Evolutionary conservation across 768 basidiomycete genomes (phyloP), one percentile per base, ranked within the genome.

Genomic region (Tylopilus balloui): DNA sequence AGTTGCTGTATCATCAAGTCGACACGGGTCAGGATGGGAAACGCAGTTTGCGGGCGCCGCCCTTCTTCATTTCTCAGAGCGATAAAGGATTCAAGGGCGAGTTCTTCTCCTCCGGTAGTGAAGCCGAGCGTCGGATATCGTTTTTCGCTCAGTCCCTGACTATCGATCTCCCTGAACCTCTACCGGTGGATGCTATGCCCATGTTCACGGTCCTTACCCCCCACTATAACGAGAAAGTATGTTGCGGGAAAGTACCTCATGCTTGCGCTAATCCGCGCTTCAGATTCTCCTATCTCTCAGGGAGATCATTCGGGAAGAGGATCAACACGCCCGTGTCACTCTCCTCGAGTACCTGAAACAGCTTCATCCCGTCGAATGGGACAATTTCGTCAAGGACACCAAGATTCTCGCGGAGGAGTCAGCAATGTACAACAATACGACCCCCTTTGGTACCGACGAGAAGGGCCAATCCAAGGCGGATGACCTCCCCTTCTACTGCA

Each of bases 181-280:
- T 98, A 28, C 92, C 94, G 13, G 92, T 99, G 36, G 94, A 98
- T 67, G 90, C 93, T n/a, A 98, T 99, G 96, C 96, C 96, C 2
- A 97, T 95, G 0, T 99, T 99, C 76, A 98, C 96, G 38, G 94
- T 99, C 20, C 74, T 99, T 47, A 96, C 93, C 0, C 96, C 96
- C 13, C 96, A 99, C 70, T 99, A 99, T 68, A 96, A 88, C 52
- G 96, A 99, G 70, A 99, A 99, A 82, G 86, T 86, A 37, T 10
- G 76, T 54, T 23, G 19, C 42, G 20, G 19, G 47, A 27, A 32
- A 40, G 17, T 15, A n/a, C 36, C 23, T 28, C 28, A 36, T 39
- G 17, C 34, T 7, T 42, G 51, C 13, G 25, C 38, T 52, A 34
- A 64, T 10, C 15, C 32, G 32, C 23, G n/a, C 43, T 45, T 47